Evolutionary conservation across 768 basidiomycete species (phyloP), one percentile per base, ranked within the genome.

Genomic region (Wakefieldia striispora): DNA sequence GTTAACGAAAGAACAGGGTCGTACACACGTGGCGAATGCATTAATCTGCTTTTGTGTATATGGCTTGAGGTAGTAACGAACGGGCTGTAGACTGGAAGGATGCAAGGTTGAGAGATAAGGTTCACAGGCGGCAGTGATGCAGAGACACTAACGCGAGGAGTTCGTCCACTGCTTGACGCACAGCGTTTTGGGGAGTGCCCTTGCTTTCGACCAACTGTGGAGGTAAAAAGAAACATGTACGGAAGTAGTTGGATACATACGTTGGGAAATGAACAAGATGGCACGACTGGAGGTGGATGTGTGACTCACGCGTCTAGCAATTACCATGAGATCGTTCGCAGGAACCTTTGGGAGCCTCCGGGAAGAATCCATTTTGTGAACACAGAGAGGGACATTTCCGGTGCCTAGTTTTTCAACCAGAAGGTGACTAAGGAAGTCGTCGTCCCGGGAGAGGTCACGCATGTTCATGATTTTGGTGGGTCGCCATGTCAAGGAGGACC

Each of bases 391-490:
- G 8, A 86, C 84, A 33, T 61, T 70, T 27, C 86, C 86, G 3
- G 89, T 89, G 38, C 91, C 90, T 29, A 93, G 81, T 60, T 91
- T 91, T 72, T 93, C 90, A 54, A 93, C 88, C 49, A 93, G 82
- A 34, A 93, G 78, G 72, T 92, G 88, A 62, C 86, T 88, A 66
- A 93, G 83, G 67, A 91, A 92, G 71, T 93, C 91, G 68, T 93
- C 91, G 72, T 93, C 91, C 69, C 82, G 84, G 62, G 90, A 88
- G 53, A 93, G 80, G 80, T 93, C 91, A 70, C 81, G 80, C 78
- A 89, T 86, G 73, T 89, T 88, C 89, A 92, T 92, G 59, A 88
- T 84, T 76, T 88, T 91, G 42, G 88, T 91, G 17, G 84, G 84
- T 37, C 86, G 82, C 89, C 89, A 91, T 71, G 71, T 59, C 49